Base-by-base conservation (phyloP, 202 grass and related monocot species). In the Hordeum pubiflorum region DNA sequence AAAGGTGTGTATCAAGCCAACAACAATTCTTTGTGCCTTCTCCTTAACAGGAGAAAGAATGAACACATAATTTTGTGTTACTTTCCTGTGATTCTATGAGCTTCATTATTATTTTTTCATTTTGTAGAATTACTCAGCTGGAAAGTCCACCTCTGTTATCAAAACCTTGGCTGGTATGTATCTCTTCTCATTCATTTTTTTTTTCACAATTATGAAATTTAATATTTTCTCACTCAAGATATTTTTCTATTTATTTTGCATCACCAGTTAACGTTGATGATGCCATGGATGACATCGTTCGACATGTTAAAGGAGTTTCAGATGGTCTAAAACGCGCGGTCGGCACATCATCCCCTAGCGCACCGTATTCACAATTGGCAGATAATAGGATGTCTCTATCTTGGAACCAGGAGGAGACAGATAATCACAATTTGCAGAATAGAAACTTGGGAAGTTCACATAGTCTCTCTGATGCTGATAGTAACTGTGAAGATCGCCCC, bases 271-370 rank as follows among this genome's bases (percentile, higher is more conserved):
- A 99, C 58, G 88, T 99, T 65, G 96, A 99, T 83, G 96, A 93
- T 93, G 96, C 92, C 38, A 96, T 99, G 92, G 96, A 99, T 81
- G 96, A 99, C 71, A 91, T 96, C 74, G 92, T 93, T 86, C 92
- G 92, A 44, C 96, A 96, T 76, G 89, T 99, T 84, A 99, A 90
- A 86, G 96, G 92, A 65, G 96, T 99, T 86, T 95, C 96, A 85
- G 91, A 93, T 88, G 90, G 92, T 75, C 75, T 93, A 43, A 83
- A 86, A 75, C 89, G 89, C 46, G 91, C 81, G n/a, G 96, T 93
- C 10, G 82, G 87, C 57, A 77, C 89, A 75, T 86, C 95, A 60
- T 74, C 90, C 81, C 79, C 86, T 52, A 75, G 61, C 48, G 68
- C 76, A 65, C 24, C 73, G 76, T 76, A 73, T 83, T 82, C 79